Evolutionary conservation across 257 asterid species (phyloP).

Genomic region (Lycium barbarum): DNA sequence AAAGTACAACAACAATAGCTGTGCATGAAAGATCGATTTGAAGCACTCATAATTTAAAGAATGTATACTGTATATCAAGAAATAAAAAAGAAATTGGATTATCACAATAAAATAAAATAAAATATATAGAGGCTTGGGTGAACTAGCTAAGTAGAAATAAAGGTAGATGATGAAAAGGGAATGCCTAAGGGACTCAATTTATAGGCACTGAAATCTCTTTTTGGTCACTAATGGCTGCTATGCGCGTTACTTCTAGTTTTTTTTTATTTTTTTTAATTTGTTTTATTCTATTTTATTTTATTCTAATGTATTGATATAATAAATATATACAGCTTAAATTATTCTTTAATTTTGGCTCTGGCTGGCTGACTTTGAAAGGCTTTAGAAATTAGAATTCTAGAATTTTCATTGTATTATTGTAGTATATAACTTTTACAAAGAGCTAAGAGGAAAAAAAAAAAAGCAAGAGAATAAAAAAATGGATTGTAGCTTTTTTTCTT

Average conservation of each 20-base stretch:
- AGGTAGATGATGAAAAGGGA: conserved; percentile 20
- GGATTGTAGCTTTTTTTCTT: no score
- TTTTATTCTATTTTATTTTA: neutral
- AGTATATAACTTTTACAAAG: no score
- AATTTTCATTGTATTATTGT: neutral
- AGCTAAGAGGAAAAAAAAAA: no score
- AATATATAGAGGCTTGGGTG: no score
- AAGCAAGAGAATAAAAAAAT: no score
- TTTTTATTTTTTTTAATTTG: no score
- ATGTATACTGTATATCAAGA: no score
- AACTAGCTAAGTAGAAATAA: neutral
- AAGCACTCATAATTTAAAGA: no score
- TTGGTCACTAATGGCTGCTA: conserved; percentile 23
- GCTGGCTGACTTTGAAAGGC: neutral
- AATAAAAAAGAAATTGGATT: no score
- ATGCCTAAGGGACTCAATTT: conserved; percentile 19
- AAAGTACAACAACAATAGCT: neutral
- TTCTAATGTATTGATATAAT: neutral
- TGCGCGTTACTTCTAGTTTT: neutral
- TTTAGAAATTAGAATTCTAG: neutral
- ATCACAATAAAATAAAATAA: no score
- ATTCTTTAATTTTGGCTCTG: neutral
- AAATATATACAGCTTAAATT: neutral
- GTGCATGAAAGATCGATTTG: no score
- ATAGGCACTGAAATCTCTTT: neutral